Conservation (phyloP, 2,329 filamentous ascomycete species). For the Drechslera avenae region DNA sequence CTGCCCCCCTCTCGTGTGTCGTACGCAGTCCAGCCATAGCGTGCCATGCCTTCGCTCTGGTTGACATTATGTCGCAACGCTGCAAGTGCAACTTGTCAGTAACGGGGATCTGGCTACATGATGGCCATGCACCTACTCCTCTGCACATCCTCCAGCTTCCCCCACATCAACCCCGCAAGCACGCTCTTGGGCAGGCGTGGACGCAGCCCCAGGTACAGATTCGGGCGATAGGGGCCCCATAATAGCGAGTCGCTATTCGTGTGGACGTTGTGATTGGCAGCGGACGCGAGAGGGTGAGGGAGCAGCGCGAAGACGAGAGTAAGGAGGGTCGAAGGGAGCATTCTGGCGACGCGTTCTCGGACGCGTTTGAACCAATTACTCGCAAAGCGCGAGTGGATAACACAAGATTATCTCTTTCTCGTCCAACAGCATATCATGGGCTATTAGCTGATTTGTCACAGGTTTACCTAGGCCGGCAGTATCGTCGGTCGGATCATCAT, state of each 20-base stretch:
- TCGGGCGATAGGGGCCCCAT: slow-evolving; percentile 95
- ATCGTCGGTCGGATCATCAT: background rate
- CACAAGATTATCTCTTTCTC: slow-evolving; percentile 5
- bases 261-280: slow-evolving; percentile 17
- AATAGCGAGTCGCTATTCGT: slow-evolving; percentile 76
- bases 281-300: slow-evolving; percentile 13
- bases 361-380: slow-evolving; percentile 3
- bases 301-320: slow-evolving; percentile 23
- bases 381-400: background rate
- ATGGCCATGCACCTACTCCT: slow-evolving; percentile 62
- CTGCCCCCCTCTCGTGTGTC: slow-evolving; percentile 83
- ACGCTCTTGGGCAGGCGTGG: slow-evolving; percentile 80
- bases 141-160: slow-evolving; percentile 77
- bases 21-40: slow-evolving; percentile 97
- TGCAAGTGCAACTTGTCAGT: slow-evolving; percentile 17
- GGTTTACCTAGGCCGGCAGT: slow-evolving; percentile 5
- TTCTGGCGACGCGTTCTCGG: slow-evolving; percentile 7
- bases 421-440: slow-evolving; percentile 6
- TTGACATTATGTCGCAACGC: slow-evolving; percentile 89
- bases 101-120: background rate
- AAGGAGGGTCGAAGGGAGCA: slow-evolving; percentile 27
- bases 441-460: slow-evolving; percentile 2
- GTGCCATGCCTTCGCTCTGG: slow-evolving; percentile 87
- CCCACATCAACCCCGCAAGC: slow-evolving; percentile 85
- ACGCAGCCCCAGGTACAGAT: slow-evolving; percentile 88